A percentile compares a stretch with the other conserved stretches of the same genome.
These are phyloP conservation scores for Solanum lignicaule DNA, from an alignment of 257 asterid genomes.

Conservation along the genomic window DNA sequence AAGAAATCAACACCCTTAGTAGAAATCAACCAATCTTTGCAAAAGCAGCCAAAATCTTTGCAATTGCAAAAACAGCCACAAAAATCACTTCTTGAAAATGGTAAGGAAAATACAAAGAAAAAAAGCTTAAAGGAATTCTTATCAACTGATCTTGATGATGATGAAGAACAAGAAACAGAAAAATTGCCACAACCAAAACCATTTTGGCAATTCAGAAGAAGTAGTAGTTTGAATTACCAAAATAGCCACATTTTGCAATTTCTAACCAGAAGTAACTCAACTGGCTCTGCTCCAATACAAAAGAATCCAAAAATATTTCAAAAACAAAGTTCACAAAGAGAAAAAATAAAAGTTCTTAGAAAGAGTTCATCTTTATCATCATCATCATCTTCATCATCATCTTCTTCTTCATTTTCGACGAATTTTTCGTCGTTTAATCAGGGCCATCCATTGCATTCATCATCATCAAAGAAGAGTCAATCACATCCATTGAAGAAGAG, in stretches of 20 bases:
- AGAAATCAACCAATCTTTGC: constrained; percentile 2
- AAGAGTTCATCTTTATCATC: constrained; percentile 16
- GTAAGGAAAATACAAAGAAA: constrained; percentile 18
- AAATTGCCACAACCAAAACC: constrained; percentile 21
- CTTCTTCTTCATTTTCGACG: background rate
- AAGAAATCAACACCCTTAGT: constrained; percentile 13
- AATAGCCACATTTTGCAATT: constrained; percentile 35
- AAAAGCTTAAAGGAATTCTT: constrained; percentile 55
- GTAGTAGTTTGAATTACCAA: constrained; percentile 53
- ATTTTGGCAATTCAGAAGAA: constrained; percentile 73
- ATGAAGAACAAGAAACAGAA: background rate
- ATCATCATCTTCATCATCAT: background rate
- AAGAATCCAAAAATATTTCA: constrained; percentile 27
- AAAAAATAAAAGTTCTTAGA: constrained; percentile 13
- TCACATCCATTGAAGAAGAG: constrained; percentile 46
- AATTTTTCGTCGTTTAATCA: background rate
- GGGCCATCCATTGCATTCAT: constrained; percentile 14
- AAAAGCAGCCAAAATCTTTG: background rate
- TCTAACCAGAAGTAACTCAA: constrained; percentile 63
- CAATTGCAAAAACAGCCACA: background rate
- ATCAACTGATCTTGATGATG: constrained; percentile 31
- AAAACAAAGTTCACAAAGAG: constrained; percentile 45
- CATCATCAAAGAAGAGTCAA: constrained; percentile 7
- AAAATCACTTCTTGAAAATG: background rate
- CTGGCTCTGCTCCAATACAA: constrained; percentile 67